Evolutionary conservation across 768 basidiomycete species (phyloP), one percentile per base, ranked within the genome.

Genomic region (Kwoniella sp.): DNA sequence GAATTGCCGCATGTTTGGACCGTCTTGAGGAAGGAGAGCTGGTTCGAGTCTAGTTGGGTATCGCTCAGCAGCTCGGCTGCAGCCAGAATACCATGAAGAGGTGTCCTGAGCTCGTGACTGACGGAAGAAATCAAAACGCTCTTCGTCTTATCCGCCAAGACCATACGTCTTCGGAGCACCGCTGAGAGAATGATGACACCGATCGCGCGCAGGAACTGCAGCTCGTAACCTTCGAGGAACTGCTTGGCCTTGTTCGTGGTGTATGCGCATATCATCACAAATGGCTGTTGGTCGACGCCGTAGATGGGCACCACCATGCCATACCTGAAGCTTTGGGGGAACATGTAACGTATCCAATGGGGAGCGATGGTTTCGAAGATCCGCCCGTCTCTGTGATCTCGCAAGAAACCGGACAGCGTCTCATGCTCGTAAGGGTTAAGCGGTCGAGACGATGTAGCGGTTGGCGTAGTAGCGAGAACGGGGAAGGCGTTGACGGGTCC

Each of bases 1-100:
- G 92, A 92, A n/a, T 90, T 94, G 15, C 93, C 93, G 75, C 93
- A 96, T 5, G 92, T 93, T 78, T 93, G 90, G 0, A 96, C 91
- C 0, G 94, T 96, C 75, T 93, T 90, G 55, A 96, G 82, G 83
- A 93, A 95, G 0, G 93, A 92, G 11, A 83, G 78, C 79, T 97
- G 94, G 13, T 88, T 87, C 53, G 90, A 87, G 73, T 87, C 89
- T 31, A 97, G 82, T n/a, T 85, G 75, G 13, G 90, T 95, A 52
- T 95, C 93, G 53, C 86, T 85, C 25, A 97, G 84, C n/a, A 97
- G 83, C 73, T 97, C 94, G 12, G 92, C 92, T 2, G 93, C 91
- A 2, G 93, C 93, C 31, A 94, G 82, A 69, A 96, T 95, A 69
- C 94, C 93, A 75, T 96, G 93, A 52, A 97, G 81, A 3, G 93